Evolutionary conservation across 176 grass and related monocot genomes (phyloP).

Genomic region (Raddia distichophylla): DNA sequence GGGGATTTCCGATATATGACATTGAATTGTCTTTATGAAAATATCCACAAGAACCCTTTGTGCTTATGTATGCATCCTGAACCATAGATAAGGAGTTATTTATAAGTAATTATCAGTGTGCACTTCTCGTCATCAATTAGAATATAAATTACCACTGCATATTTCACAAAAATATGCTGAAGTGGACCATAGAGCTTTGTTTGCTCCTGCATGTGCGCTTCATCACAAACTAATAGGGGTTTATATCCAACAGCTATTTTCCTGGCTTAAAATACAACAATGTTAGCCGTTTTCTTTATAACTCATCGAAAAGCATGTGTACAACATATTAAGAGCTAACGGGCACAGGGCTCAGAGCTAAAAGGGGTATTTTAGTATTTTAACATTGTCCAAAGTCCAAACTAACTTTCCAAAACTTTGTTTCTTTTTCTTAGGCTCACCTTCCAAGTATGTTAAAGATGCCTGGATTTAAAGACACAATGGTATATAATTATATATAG

Average conservation of each 20-base stretch:
- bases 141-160: slow-evolving; percentile 52
- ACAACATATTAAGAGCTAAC: background rate
- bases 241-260: slow-evolving; percentile 57
- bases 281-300: background rate
- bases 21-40: slow-evolving; percentile 36
- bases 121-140: background rate
- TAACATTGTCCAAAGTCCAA: too few species aligned
- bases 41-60: slow-evolving; percentile 36
- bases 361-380: background rate
- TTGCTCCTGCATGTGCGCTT: background rate
- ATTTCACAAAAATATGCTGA: slow-evolving; percentile 40
- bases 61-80: slow-evolving; percentile 45
- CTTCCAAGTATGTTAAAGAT: too few species aligned
- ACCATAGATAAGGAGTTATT: background rate
- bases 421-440: too few species aligned
- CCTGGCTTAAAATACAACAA: slow-evolving; percentile 43
- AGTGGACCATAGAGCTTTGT: slow-evolving; percentile 1
- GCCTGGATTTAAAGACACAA: too few species aligned
- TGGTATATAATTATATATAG: too few species aligned
- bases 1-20: slow-evolving; percentile 39
- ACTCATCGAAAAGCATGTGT: background rate
- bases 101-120: background rate
- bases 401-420: background rate
- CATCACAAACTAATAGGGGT: slow-evolving; percentile 39
- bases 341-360: background rate